Evolutionary conservation across 257 asterid genomes (phyloP), one percentile per base, ranked within the genome.

Genomic region (Ehretia macrophylla): DNA sequence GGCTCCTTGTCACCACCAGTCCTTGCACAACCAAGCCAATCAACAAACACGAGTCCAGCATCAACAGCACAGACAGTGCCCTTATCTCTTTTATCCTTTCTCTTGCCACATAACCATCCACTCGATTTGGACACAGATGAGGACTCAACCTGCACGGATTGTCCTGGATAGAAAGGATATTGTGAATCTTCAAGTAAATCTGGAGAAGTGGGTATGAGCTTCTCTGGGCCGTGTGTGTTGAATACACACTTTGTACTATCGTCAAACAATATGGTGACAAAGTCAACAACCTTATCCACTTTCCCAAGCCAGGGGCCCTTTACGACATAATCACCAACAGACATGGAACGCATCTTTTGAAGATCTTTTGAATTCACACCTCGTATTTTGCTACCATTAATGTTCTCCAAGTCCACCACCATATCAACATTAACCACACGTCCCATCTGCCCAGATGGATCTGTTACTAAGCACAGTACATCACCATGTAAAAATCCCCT

Each of bases 261-360:
- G 17, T 89, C 94, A 40, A 85, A 85, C 64, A 85, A 67, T 44
- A 93, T 55, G 23, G 73, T 75, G 53, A 93, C 51, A 38, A 66
- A 55, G 60, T 93, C 97, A n/a, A 78, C 64, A 19, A 82, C 72
- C 47, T 80, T 85, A 45, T 82, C 94, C 8, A 85, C 88, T 82
- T 85, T 89, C 59, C 99, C 99, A 18, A 86, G 75, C 96, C 97
- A 89, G 44, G 91, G 70, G 17, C 88, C 96, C n/a, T 13, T 65
- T 17, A 81, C 72, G 27, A 86, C 97, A 51, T 63, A 73, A 67
- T 93, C 95, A 32, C 85, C 91, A 21, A 79, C 76, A 8, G 90
- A 78, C 51, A 85, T 58, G 0, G 87, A 69, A 45, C 85, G 87
- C n/a, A 89, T 52, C 65, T 71, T 93, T 44, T 48, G 80, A 52